These are phyloP conservation scores for Hyparrhenia diplandra DNA, from an alignment of 176 grass and related monocot genomes.

Conservation along the genomic window DNA sequence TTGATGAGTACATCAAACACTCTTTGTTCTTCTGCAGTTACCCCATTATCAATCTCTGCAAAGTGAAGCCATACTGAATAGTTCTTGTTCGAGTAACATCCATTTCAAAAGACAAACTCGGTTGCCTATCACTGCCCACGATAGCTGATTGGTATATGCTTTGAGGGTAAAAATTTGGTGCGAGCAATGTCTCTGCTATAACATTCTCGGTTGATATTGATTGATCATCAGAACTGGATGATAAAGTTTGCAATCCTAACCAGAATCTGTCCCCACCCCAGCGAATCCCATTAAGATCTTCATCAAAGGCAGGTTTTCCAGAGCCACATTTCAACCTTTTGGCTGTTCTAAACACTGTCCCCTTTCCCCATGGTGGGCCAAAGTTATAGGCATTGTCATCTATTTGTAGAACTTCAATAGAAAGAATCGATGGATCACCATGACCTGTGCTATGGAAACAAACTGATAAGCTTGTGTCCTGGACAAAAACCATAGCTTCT, in stretches of 20 bases:
- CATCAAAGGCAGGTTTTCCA: slow-evolving; percentile 88
- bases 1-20: slow-evolving; percentile 88
- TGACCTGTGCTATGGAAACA: slow-evolving; percentile 99
- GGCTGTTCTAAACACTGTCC: slow-evolving; percentile 63
- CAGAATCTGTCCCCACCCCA: slow-evolving; percentile 98
- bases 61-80: slow-evolving; percentile 99
- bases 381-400: slow-evolving; percentile 81
- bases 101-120: slow-evolving; percentile 73
- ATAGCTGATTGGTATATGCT: slow-evolving; percentile 83
- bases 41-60: slow-evolving; percentile 76
- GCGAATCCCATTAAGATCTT: slow-evolving; percentile 62
- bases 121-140: slow-evolving; percentile 64
- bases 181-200: slow-evolving; percentile 70
- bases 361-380: slow-evolving; percentile 45
- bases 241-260: slow-evolving; percentile 64
- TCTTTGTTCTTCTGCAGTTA: slow-evolving; percentile 72
- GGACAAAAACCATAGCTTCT: slow-evolving; percentile 71
- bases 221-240: slow-evolving; percentile 56
- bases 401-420: slow-evolving; percentile 94
- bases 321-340: slow-evolving; percentile 88
- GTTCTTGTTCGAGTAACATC: slow-evolving; percentile 91
- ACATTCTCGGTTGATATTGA: slow-evolving; percentile 81
- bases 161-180: slow-evolving; percentile 88
- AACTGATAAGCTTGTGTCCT: slow-evolving; percentile 55
- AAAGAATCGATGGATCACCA: slow-evolving; percentile 91